Conservation (phyloP, 2,329 filamentous ascomycete species). For the Curvularia eragrostidis region DNA sequence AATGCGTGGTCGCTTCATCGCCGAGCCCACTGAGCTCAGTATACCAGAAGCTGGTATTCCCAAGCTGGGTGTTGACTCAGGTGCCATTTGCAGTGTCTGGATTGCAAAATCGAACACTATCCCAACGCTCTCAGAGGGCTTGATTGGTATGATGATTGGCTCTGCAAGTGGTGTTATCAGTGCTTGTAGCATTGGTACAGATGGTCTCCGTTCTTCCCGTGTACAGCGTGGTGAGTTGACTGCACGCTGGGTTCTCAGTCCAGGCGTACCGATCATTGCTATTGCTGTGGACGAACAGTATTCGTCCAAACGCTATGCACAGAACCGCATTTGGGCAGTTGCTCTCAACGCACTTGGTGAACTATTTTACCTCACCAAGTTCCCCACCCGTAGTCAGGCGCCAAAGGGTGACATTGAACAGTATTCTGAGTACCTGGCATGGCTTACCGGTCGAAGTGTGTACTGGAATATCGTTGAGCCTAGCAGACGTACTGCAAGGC, state of each 20-base stretch:
- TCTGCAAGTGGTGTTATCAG: conserved; percentile 84
- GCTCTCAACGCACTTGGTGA: conserved; percentile 94
- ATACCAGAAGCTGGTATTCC: conserved; percentile 77
- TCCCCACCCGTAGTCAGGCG: conserved; percentile 64
- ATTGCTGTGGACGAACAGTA: conserved; percentile 86
- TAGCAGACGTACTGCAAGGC: conserved; percentile 73
- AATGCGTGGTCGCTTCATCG: conserved; percentile 77
- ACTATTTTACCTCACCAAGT: conserved; percentile 80
- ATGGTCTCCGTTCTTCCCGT: conserved; percentile 65
- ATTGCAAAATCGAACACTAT: conserved; percentile 82
- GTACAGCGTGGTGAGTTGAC: conserved; percentile 78
- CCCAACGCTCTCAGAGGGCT: conserved; percentile 73
- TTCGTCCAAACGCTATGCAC: conserved; percentile 70
- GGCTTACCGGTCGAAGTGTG: conserved; percentile 78
- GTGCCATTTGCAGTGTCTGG: conserved; percentile 83
- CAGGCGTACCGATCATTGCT: conserved; percentile 87
- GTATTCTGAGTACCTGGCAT: conserved; percentile 68
- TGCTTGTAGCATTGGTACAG: conserved; percentile 75
- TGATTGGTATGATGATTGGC: conserved; percentile 82
- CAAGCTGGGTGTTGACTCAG: conserved; percentile 70
- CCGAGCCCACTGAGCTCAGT: conserved; percentile 64
- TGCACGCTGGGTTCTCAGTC: conserved; percentile 87
- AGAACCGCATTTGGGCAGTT: conserved; percentile 84
- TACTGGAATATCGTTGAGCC: conserved; percentile 82
- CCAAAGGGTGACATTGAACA: conserved; percentile 60